Evolutionary conservation across 768 basidiomycete genomes (phyloP), one percentile per base, ranked within the genome.

Genomic region (Suillus bovinus): DNA sequence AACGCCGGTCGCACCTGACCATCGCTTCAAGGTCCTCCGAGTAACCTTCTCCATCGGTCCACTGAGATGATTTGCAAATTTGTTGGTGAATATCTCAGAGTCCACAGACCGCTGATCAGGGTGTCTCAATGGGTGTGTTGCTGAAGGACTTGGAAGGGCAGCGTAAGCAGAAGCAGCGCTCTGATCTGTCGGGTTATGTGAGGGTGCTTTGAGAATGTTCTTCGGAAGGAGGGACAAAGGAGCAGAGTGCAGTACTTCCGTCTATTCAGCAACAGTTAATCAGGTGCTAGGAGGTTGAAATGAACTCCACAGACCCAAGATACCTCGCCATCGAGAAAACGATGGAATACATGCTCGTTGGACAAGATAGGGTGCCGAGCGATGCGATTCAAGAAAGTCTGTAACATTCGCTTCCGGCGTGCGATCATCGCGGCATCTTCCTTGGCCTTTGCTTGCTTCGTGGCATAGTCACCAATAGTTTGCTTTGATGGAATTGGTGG

Each of bases 401-500:
- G 92, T 34, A 99, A 80, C 88, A 98, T 93, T 54, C 97, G 88
- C 75, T 94, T 96, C 64, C 97, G 83, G 66, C 93, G 82, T 2
- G 93, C 86, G 72, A 99, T 98, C 80, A 99, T 86, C 1, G 90
- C 84, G 3, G 88, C 87, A 73, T 99, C 97, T 71, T 99, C 97
- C 71, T 96, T 98, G 27, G 96, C 97, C 75, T 96, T 97, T 16
- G 85, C 89, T 70, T 95, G 95, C 76, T 98, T 99, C 64, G 95
- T 90, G 2, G 97, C 97, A 80, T 99, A 99, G 69, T 99, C 97
- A 9, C 93, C 87, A 42, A 99, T 81, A 1, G 91, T 90, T 77
- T 99, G 94, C 77, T 99, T 99, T 1, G 93, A 95, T 3, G 97
- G 97, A 58, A 99, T 97, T 47, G 97, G 97, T 3, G 97, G 96